Evolutionary conservation across 805 yeast species (phyloP).

Genomic region (Ascoidea tarda): DNA sequence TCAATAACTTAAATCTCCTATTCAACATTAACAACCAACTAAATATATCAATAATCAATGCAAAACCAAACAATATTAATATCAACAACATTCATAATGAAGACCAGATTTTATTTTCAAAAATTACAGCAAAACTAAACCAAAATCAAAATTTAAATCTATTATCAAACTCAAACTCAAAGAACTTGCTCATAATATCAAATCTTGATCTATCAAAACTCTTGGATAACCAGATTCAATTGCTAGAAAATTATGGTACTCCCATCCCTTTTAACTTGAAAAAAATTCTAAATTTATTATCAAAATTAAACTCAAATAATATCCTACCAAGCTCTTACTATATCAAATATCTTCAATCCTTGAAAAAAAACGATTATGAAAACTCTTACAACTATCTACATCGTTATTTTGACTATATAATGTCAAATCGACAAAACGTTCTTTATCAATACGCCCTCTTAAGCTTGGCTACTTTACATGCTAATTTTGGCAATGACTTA

Average conservation of each 20-base stretch:
- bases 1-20: too few relatives aligned
- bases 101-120: conserved; percentile 2
- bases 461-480: conserved; percentile 58
- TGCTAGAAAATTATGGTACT: conserved; percentile 37
- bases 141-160: conserved; percentile 6
- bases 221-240: conserved; percentile 36
- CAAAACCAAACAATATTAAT: conserved; percentile 13
- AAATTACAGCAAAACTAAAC: conserved; percentile 1
- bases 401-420: conserved; percentile 62
- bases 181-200: conserved; percentile 25
- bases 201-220: conserved; percentile 35
- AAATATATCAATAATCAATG: conserved; percentile 11
- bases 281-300: conserved; percentile 28
- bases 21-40: conserved; percentile 19
- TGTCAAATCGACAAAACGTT: conserved; percentile 45
- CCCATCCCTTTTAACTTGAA: conserved; percentile 27
- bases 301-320: conserved; percentile 27
- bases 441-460: conserved; percentile 69
- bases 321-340: conserved; percentile 35
- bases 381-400: conserved; percentile 39
- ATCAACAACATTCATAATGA: conserved; percentile 10
- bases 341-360: conserved; percentile 43
- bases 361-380: conserved; percentile 45
- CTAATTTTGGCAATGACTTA: conserved; percentile 46
- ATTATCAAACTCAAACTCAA: conserved; percentile 1